Percentiles rank a stretch among this genome's conserved stretches.
These are phyloP conservation scores for Scheffersomyces stipitis DNA, from an alignment of 805 yeast species.

Conservation along the genomic window DNA sequence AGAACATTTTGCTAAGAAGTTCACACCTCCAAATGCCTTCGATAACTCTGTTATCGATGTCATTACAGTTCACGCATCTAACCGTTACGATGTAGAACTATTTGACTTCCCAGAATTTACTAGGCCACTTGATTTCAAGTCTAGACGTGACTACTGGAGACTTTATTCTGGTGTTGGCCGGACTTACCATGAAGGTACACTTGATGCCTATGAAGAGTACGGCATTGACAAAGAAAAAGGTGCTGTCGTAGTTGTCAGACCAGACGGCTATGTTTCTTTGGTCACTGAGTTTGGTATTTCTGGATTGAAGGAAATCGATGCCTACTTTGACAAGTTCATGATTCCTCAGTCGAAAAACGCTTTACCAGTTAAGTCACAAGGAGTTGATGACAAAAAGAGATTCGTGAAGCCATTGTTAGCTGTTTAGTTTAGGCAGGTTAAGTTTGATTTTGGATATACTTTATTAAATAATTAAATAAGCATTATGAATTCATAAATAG, in stretches of 20 bases:
- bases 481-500: too few species aligned
- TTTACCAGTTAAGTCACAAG: conserved; percentile 2
- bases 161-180: conserved; percentile 22
- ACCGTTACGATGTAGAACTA: conserved; percentile 16
- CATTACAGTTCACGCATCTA: conserved; percentile 20
- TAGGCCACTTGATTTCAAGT: conserved; percentile 20
- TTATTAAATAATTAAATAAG: too few species aligned
- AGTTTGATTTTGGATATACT: too few species aligned
- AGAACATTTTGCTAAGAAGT: conserved; percentile 12
- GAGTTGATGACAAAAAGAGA: conserved; percentile 6
- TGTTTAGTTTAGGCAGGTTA: conserved; percentile 4
- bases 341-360: conserved; percentile 9
- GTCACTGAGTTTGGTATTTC: conserved; percentile 15
- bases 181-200: conserved; percentile 26
- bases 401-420: conserved; percentile 14
- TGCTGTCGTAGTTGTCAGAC: conserved; percentile 24
- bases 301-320: conserved; percentile 14
- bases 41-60: conserved; percentile 22
- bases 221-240: conserved; percentile 25
- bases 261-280: conserved; percentile 32
- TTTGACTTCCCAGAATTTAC: conserved; percentile 24
- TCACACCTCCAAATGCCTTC: conserved; percentile 23
- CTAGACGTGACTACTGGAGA: conserved; percentile 26
- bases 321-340: conserved; percentile 17
- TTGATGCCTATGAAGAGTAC: conserved; percentile 22